A percentile compares a stretch with the other conserved stretches of the same genome.
phyloP scores from a whole-genome alignment of 257 asterid species.

The Nicotiana tabacum region DNA sequence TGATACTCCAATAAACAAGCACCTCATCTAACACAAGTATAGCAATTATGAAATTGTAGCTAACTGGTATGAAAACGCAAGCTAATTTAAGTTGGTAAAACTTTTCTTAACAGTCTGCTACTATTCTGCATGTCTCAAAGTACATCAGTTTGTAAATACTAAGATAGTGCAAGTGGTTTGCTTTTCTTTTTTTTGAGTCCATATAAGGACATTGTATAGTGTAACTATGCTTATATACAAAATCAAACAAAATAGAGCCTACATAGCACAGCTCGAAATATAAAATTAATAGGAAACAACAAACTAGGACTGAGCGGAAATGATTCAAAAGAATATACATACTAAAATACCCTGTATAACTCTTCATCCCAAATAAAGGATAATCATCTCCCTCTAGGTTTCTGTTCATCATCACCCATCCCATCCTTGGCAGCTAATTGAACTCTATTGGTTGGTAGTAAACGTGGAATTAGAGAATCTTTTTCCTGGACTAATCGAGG shows the following conservation, averaged over 20 bases:
- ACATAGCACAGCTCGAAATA: background rate
- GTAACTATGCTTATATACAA: slow-evolving; percentile 8
- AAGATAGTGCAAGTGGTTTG: background rate
- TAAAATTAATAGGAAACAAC: background rate
- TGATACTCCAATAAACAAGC: background rate
- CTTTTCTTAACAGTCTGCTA: background rate
- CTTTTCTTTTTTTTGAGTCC: background rate
- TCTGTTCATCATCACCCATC: slow-evolving; percentile 38
- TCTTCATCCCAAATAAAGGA: slow-evolving; percentile 20
- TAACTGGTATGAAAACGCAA: background rate
- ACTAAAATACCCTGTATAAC: slow-evolving; percentile 29
- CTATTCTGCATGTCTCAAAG: too few relatives aligned
- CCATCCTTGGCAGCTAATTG: slow-evolving; percentile 30
- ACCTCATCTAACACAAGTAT: background rate
- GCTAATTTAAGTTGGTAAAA: background rate
- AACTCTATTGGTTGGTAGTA: slow-evolving; percentile 25
- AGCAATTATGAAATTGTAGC: background rate
- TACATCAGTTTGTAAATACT: background rate
- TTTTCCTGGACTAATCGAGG: slow-evolving; percentile 53
- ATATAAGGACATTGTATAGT: background rate
- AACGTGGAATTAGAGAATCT: slow-evolving; percentile 35
- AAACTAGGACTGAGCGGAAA: background rate
- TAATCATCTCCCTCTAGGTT: slow-evolving; percentile 38
- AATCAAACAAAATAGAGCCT: background rate
- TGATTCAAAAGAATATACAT: slow-evolving; percentile 14